A percentile compares a stretch with the other conserved stretches of the same genome.
Conservation (phyloP, 176 grass and related monocot species). For the Avena sativa region DNA sequence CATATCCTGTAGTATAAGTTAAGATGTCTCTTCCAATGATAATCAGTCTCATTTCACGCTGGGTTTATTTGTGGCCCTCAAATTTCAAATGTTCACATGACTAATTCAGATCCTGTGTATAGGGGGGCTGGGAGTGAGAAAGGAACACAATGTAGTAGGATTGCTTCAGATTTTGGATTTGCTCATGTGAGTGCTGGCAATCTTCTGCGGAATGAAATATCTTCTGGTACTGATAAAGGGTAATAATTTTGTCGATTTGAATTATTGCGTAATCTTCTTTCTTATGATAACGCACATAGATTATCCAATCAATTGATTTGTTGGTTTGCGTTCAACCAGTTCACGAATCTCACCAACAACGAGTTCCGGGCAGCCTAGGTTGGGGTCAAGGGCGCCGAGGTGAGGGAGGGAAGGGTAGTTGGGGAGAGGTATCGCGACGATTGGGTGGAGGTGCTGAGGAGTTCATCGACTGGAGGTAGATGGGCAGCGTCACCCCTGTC, state of each 20-base stretch:
- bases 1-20: neutral
- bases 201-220: conserved; percentile 82
- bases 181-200: conserved; percentile 85
- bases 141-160: conserved; percentile 91
- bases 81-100: neutral
- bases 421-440: too few species aligned
- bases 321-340: neutral
- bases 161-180: conserved; percentile 82
- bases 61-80: neutral
- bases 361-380: too few species aligned
- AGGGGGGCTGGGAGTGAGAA: conserved; percentile 96
- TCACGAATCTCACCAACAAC: too few species aligned
- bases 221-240: conserved; percentile 72
- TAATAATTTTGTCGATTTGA: conserved; percentile 31
- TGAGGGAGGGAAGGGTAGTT: too few species aligned
- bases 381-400: too few species aligned
- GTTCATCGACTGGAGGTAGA: too few species aligned
- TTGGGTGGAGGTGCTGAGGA: too few species aligned
- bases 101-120: neutral
- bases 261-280: too few species aligned
- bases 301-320: neutral
- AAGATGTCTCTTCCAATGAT: neutral
- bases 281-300: neutral
- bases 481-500: too few species aligned
- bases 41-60: neutral